These are phyloP conservation scores for Dendrobium nobile DNA, from an alignment of 106 monocot genomes.

Conservation along the genomic window DNA sequence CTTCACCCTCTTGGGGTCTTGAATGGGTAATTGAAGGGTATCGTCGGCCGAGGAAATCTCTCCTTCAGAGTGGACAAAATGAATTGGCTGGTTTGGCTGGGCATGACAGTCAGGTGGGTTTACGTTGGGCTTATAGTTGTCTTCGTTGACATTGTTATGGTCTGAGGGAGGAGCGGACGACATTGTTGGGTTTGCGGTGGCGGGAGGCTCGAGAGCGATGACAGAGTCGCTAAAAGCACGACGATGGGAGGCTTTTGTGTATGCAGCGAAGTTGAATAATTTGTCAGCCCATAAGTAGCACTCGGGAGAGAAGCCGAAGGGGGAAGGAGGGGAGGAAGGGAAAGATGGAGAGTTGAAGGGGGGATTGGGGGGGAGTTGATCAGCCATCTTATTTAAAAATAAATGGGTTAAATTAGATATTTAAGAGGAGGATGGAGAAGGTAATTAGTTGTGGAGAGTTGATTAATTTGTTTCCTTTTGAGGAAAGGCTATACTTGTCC, in stretches of 20 bases:
- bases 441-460: background rate
- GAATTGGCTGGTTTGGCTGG: too few relatives aligned
- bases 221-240: constrained; percentile 71
- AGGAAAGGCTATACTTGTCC: background rate
- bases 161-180: constrained; percentile 34
- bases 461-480: background rate
- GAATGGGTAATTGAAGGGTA: background rate
- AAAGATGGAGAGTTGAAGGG: constrained; percentile 42
- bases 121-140: constrained; percentile 11
- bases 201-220: constrained; percentile 1
- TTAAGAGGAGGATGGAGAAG: background rate
- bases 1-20: constrained; percentile 18
- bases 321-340: background rate
- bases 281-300: constrained; percentile 62
- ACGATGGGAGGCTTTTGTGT: constrained; percentile 47
- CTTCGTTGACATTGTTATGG: constrained; percentile 37
- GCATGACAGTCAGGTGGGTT: background rate
- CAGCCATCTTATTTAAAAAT: constrained; percentile 23
- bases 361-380: constrained; percentile 68
- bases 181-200: background rate
- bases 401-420: background rate
- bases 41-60: constrained; percentile 15
- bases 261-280: constrained; percentile 67
- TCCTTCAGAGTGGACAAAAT: constrained; percentile 31
- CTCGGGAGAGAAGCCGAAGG: background rate